These are phyloP conservation scores for Proliferodiscus dingleyae DNA, from an alignment of 2,329 filamentous ascomycete genomes.

Conservation along the genomic window DNA sequence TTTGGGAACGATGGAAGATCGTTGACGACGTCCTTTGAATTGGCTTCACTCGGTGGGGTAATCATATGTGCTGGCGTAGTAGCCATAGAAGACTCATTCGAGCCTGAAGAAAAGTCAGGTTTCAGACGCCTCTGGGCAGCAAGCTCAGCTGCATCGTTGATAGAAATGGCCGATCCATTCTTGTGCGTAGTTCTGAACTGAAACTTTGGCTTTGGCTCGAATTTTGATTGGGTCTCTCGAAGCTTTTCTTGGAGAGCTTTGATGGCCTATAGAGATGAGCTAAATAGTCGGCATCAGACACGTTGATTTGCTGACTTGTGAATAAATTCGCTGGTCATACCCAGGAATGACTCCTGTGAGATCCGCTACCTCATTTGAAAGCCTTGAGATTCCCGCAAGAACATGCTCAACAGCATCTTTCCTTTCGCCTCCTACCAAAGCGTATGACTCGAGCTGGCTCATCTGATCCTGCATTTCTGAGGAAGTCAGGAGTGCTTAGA, in stretches of 20 bases:
- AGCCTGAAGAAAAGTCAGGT: constrained; percentile 29
- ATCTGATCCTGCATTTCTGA: constrained; percentile 75
- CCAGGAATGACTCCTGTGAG: constrained; percentile 76
- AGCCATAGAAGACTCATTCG: constrained; percentile 37
- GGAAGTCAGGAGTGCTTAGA: no score
- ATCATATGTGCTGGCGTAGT: constrained; percentile 30
- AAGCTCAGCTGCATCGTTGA: constrained; percentile 51
- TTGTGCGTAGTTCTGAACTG: constrained; percentile 64
- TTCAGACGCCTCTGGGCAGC: constrained; percentile 43
- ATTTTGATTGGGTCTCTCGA: constrained; percentile 60
- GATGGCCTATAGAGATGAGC: constrained; percentile 53
- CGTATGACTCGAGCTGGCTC: constrained; percentile 56
- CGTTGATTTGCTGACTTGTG: constrained; percentile 50
- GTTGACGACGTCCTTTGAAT: constrained; percentile 35
- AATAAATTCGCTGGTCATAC: constrained; percentile 85
- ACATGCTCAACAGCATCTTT: constrained; percentile 77
- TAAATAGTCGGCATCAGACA: background rate
- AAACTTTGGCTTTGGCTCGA: constrained; percentile 75
- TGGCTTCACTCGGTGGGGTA: constrained; percentile 22
- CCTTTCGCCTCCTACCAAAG: constrained; percentile 66
- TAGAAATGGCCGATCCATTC: constrained; percentile 48
- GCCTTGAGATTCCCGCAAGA: constrained; percentile 69
- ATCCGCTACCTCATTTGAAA: constrained; percentile 82
- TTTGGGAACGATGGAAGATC: constrained; percentile 37
- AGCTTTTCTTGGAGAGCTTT: constrained; percentile 77